Evolutionary conservation across 2,329 filamentous ascomycete species (phyloP).

Genomic region (Endoconidiophora laricicola): DNA sequence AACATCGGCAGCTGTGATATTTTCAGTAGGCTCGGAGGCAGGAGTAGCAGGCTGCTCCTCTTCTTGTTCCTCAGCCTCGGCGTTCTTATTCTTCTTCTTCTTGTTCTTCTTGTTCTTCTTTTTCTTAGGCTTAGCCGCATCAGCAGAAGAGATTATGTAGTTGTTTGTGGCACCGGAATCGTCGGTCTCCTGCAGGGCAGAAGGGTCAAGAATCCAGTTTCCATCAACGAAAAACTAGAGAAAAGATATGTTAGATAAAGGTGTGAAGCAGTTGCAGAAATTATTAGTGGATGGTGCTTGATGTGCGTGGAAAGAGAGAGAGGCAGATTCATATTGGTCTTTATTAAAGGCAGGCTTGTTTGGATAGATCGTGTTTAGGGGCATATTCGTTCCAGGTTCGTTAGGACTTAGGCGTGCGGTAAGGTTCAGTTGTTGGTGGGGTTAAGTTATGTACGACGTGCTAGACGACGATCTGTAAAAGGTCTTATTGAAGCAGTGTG

Average conservation of each 20-base stretch:
- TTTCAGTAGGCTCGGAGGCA: not conserved
- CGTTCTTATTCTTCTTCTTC: slow-evolving; percentile 16
- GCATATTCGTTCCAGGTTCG: too few species aligned
- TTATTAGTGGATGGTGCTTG: not conserved
- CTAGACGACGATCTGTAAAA: too few species aligned
- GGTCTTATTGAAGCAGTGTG: too few species aligned
- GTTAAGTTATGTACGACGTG: too few species aligned
- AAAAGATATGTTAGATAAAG: slow-evolving; percentile 3
- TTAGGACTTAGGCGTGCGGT: too few species aligned
- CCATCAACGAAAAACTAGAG: slow-evolving; percentile 86
- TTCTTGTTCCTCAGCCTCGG: slow-evolving; percentile 7
- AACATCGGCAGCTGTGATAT: slow-evolving; percentile 1
- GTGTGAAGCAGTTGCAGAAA: not conserved
- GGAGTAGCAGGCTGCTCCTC: slow-evolving; percentile 13
- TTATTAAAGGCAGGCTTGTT: too few species aligned
- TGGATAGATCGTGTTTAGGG: too few species aligned
- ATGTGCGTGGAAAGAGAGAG: not conserved
- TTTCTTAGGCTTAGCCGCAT: slow-evolving; percentile 31
- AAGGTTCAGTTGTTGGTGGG: too few species aligned
- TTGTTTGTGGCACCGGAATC: slow-evolving; percentile 80
- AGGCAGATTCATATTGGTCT: too few species aligned
- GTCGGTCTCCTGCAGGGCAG: slow-evolving; percentile 69
- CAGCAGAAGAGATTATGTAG: slow-evolving; percentile 46
- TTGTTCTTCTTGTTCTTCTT: slow-evolving; percentile 26
- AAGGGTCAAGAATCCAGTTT: slow-evolving; percentile 70